A percentile compares a stretch with the other conserved stretches of the same genome.
These are phyloP conservation scores for Antrodiella citrinella DNA, from an alignment of 768 basidiomycete species.

Conservation along the genomic window DNA sequence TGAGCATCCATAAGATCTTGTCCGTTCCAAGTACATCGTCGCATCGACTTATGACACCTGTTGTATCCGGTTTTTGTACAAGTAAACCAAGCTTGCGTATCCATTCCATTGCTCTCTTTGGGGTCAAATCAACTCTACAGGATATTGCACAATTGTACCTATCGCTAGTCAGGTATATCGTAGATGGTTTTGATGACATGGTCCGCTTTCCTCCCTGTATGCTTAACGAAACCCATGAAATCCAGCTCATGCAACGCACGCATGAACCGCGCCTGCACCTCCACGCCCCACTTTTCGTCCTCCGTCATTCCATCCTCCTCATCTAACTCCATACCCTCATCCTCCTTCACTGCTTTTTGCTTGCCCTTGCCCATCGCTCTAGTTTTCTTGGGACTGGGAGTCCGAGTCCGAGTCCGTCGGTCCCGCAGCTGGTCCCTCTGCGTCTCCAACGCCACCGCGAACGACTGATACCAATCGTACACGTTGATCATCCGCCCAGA, in stretches of 20 bases:
- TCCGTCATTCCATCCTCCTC: slow-evolving; percentile 19
- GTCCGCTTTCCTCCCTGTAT: slow-evolving; percentile 70
- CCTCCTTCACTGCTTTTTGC: slow-evolving; percentile 15
- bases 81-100: too few relatives aligned
- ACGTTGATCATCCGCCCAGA: slow-evolving; percentile 80
- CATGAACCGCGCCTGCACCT: slow-evolving; percentile 73
- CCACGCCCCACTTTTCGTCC: slow-evolving; percentile 48
- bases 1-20: too few relatives aligned
- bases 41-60: too few relatives aligned
- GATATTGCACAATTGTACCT: too few relatives aligned
- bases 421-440: slow-evolving; percentile 30
- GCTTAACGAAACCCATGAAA: slow-evolving; percentile 71
- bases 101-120: too few relatives aligned
- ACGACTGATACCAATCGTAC: slow-evolving; percentile 84
- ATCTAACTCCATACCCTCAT: slow-evolving; percentile 22
- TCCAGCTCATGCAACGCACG: slow-evolving; percentile 78
- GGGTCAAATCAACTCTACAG: too few relatives aligned
- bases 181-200: slow-evolving; percentile 66
- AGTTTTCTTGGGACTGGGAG: not conserved
- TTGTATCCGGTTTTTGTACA: too few relatives aligned
- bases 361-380: slow-evolving; percentile 7
- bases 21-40: too few relatives aligned
- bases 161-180: slow-evolving; percentile 31
- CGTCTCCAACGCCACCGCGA: slow-evolving; percentile 55
- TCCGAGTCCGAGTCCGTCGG: slow-evolving; percentile 11